Percentiles rank a stretch among this genome's conserved stretches.
Conservation (phyloP, 202 grass and related monocot genomes). For the Zoysia matrella region DNA sequence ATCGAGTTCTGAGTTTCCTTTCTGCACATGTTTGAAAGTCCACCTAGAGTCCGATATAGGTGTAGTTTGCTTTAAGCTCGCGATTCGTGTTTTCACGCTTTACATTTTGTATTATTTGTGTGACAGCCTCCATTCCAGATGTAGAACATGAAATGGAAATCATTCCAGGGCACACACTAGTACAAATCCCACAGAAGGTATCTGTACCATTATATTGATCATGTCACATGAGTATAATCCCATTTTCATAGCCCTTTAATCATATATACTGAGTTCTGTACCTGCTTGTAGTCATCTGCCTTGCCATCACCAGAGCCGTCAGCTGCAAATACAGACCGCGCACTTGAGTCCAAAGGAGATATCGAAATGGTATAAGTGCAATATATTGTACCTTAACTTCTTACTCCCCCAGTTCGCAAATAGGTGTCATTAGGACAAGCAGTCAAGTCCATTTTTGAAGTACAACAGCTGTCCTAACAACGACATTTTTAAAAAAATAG, state of each 20-base stretch:
- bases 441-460: too few relatives aligned
- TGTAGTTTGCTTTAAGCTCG: not conserved
- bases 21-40: slow-evolving; percentile 1
- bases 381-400: not conserved
- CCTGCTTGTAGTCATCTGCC: slow-evolving; percentile 30
- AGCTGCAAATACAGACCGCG: slow-evolving; percentile 6
- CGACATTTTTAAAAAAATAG: too few relatives aligned
- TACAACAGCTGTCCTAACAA: too few relatives aligned
- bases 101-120: not conserved
- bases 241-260: not conserved
- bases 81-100: not conserved
- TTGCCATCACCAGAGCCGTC: slow-evolving; percentile 33
- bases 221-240: not conserved
- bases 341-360: slow-evolving; percentile 34
- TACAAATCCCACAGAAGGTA: slow-evolving; percentile 36
- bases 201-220: not conserved
- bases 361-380: slow-evolving; percentile 40
- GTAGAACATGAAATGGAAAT: slow-evolving; percentile 30
- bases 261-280: slow-evolving; percentile 5
- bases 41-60: not conserved
- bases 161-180: slow-evolving; percentile 2
- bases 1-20: not conserved
- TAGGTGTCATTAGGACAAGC: too few relatives aligned
- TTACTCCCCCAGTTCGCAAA: too few relatives aligned
- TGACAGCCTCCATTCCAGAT: slow-evolving; percentile 21